Conservation (phyloP, 2,329 filamentous ascomycete species). For the Biscogniauxia marginata region DNA sequence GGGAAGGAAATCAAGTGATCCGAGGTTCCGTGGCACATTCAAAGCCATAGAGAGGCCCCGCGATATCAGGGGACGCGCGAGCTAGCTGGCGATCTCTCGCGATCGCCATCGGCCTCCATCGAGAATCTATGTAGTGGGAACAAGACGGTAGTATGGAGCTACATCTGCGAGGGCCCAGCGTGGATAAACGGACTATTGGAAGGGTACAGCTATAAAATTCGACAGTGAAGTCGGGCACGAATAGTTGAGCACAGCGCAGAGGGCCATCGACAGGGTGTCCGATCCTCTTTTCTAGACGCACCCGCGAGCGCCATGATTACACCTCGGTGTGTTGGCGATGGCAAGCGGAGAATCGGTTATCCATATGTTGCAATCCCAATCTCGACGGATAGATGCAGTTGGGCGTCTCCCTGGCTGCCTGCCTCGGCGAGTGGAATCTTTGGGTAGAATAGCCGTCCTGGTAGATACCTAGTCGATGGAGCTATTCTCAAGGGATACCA, state of each 20-base stretch:
- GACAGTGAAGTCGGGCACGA: background rate
- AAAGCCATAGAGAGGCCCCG: background rate
- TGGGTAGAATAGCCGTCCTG: too few relatives aligned
- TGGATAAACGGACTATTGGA: background rate
- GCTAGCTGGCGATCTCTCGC: background rate
- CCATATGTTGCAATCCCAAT: background rate
- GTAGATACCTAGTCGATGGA: too few relatives aligned
- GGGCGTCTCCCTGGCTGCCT: background rate
- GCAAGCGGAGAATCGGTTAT: background rate
- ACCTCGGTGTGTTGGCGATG: background rate
- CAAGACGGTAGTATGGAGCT: background rate
- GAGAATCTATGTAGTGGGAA: background rate
- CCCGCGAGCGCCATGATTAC: background rate
- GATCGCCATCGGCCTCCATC: background rate
- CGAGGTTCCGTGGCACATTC: background rate
- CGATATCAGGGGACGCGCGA: background rate
- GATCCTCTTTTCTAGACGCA: background rate
- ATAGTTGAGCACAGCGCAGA: background rate
- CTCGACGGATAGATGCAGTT: background rate
- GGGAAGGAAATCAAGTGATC: background rate
- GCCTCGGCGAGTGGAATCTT: background rate
- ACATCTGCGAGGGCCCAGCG: background rate
- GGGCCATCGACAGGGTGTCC: background rate
- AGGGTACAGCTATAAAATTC: background rate
- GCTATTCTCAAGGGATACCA: background rate